These are phyloP conservation scores for Nicotiana undulata DNA, from an alignment of 257 asterid species.

Conservation along the genomic window DNA sequence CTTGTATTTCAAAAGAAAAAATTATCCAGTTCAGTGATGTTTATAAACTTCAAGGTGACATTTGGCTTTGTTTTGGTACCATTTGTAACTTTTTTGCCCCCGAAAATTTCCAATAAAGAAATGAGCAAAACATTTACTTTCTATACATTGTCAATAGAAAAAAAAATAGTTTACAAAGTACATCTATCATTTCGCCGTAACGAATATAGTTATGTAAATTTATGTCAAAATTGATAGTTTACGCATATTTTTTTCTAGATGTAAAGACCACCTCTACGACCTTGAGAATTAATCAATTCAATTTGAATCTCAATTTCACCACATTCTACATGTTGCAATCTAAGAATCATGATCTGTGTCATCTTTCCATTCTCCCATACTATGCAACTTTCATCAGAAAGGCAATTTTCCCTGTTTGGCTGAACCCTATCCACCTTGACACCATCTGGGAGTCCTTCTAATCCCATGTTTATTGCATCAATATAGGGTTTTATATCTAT, in stretches of 20 bases:
- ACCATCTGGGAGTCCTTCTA: constrained; percentile 58
- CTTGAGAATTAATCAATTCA: constrained; percentile 18
- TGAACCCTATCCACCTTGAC: constrained; percentile 55
- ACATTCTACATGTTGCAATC: constrained; percentile 50
- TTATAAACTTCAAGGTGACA: too few relatives aligned
- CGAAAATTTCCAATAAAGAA: too few relatives aligned
- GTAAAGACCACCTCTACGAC: neutral
- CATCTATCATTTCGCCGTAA: too few relatives aligned
- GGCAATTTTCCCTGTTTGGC: constrained; percentile 46
- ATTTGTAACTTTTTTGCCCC: too few relatives aligned
- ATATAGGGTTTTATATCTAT: constrained; percentile 44
- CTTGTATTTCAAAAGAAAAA: too few relatives aligned
- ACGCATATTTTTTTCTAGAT: neutral
- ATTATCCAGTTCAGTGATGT: too few relatives aligned
- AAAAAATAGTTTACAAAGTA: too few relatives aligned
- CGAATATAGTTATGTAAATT: too few relatives aligned
- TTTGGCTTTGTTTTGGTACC: too few relatives aligned
- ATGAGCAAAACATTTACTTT: too few relatives aligned
- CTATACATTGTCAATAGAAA: too few relatives aligned
- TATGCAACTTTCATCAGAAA: constrained; percentile 54
- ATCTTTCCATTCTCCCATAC: constrained; percentile 67
- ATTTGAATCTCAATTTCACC: constrained; percentile 67
- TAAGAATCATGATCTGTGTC: constrained; percentile 66
- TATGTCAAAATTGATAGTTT: neutral
- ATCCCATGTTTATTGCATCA: constrained; percentile 50